phyloP scores from a whole-genome alignment of 768 basidiomycete species.

The Zangia roseola region DNA sequence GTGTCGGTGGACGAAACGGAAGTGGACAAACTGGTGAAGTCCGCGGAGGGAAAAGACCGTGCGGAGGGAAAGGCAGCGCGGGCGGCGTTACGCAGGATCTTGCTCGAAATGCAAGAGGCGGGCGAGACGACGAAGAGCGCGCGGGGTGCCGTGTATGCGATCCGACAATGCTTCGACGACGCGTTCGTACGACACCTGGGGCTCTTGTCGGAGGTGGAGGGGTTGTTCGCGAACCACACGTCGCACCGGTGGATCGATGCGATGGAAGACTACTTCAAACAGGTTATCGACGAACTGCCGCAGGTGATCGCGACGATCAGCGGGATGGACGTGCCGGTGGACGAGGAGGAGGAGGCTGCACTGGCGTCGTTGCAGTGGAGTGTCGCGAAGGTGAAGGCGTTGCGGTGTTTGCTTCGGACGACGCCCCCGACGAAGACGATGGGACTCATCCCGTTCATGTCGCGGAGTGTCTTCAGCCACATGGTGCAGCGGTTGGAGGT shows the following conservation, averaged over 20 bases:
- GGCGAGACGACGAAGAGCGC: not conserved
- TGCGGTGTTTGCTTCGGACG: too few species aligned
- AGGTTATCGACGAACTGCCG: not conserved
- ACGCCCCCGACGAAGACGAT: not conserved
- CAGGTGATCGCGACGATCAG: not conserved
- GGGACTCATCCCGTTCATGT: not conserved
- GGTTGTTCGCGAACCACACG: not conserved
- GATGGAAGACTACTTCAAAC: not conserved
- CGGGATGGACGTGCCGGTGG: not conserved
- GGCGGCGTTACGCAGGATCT: not conserved
- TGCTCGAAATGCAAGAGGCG: not conserved
- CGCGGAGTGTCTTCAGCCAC: not conserved
- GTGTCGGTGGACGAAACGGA: not conserved
- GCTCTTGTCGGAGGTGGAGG: not conserved
- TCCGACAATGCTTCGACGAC: not conserved
- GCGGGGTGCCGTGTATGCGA: not conserved
- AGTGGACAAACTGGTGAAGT: not conserved
- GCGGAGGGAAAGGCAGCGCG: not conserved
- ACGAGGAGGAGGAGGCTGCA: not conserved
- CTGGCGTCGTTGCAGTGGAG: not conserved
- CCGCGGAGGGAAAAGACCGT: too few species aligned
- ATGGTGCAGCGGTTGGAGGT: not conserved
- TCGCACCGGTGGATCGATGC: not conserved
- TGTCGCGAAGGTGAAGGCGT: not conserved
- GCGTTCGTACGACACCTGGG: not conserved